phyloP scores from a whole-genome alignment of 768 basidiomycete genomes.

The Tulasnella sp. region DNA sequence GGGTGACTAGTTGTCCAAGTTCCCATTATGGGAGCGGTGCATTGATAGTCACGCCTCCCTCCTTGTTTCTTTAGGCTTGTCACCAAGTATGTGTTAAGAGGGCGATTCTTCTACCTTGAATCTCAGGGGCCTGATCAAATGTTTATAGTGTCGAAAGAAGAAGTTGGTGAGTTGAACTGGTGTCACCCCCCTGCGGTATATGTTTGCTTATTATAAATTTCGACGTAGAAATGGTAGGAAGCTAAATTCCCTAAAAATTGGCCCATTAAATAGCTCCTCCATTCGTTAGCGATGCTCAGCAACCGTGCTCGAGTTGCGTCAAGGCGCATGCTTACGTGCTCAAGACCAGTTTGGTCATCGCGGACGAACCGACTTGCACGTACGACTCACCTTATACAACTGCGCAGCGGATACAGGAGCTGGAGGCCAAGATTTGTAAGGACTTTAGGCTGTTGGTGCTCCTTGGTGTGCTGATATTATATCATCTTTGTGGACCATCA shows the following conservation, averaged over 20 bases:
- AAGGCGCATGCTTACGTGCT: neutral
- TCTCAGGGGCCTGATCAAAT: no score
- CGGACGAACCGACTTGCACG: neutral
- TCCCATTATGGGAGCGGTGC: neutral
- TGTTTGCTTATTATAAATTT: neutral
- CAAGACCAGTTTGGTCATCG: neutral
- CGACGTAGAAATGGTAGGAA: slow-evolving; percentile 11
- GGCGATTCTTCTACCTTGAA: no score
- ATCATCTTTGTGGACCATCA: no score
- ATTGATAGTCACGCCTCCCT: neutral
- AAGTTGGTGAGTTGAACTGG: slow-evolving; percentile 13
- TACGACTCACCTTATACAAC: neutral
- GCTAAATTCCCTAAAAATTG: neutral
- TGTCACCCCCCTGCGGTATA: neutral
- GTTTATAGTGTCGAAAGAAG: slow-evolving; percentile 16
- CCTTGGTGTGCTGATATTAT: no score
- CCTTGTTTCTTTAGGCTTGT: neutral
- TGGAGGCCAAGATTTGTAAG: slow-evolving; percentile 1
- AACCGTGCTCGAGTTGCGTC: neutral
- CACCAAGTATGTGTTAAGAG: slow-evolving; percentile 6
- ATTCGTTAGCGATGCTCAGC: neutral
- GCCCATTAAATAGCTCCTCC: no score
- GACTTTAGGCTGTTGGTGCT: no score
- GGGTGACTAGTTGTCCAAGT: neutral
- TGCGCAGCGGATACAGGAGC: neutral